A percentile compares a stretch with the other conserved stretches of the same genome.
Conservation (phyloP, 495 filamentous ascomycete species). For the Darksidea phi region DNA sequence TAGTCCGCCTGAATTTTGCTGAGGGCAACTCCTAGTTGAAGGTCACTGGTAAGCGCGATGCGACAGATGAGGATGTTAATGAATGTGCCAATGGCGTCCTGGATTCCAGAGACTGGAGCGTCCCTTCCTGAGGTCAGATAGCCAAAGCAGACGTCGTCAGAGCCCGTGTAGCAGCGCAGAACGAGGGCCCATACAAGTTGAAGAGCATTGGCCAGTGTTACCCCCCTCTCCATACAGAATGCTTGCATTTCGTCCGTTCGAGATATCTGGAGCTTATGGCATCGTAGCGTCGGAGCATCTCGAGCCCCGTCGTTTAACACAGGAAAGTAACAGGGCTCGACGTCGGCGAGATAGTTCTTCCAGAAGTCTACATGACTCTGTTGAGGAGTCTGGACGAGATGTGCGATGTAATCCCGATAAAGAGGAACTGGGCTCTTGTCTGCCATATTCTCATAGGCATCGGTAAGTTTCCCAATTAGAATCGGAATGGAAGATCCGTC, state of each 20-base stretch:
- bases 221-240: constrained; percentile 15
- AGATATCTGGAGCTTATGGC: too few species aligned
- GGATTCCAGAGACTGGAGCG: constrained; percentile 21
- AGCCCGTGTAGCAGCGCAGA: constrained; percentile 22
- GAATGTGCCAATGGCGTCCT: constrained; percentile 27
- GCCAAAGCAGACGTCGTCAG: constrained; percentile 30
- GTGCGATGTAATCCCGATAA: constrained; percentile 54
- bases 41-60: constrained; percentile 9
- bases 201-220: constrained; percentile 28
- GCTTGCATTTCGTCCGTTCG: too few species aligned
- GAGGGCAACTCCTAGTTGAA: constrained; percentile 5
- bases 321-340: constrained; percentile 55
- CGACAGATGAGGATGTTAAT: constrained; percentile 30
- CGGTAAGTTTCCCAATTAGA: constrained; percentile 49
- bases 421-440: constrained; percentile 42
- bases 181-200: constrained; percentile 42
- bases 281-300: constrained; percentile 34
- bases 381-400: too few species aligned
- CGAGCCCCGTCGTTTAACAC: not conserved
- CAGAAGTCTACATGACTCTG: constrained; percentile 44
- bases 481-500: constrained; percentile 51
- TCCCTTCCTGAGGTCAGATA: constrained; percentile 31
- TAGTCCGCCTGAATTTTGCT: constrained; percentile 21
- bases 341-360: constrained; percentile 49
- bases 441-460: constrained; percentile 48